Evolutionary conservation across 257 asterid genomes (phyloP), one percentile per base, ranked within the genome.

Genomic region (Penstemon barbatus): DNA sequence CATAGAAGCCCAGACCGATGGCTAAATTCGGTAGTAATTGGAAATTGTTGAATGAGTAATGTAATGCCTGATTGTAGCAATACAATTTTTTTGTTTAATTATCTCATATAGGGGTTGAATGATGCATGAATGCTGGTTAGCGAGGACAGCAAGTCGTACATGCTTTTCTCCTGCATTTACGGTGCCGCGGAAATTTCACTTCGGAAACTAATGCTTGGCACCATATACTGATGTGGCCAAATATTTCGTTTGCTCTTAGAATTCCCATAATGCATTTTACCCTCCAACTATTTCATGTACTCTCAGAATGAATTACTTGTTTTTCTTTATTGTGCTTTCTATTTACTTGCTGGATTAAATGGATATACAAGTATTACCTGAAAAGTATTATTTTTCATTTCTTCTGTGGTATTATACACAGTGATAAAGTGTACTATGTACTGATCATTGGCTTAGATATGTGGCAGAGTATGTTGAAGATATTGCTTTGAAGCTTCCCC

Each of bases 401-500:
- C 56, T 66, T 66, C 50, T 45, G 43, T 18, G 52, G 53, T 33
- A 59, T 62, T 33, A 44, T 58, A 42, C 42, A 41, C 44, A 46
- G 60, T 45, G 37, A 7, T 38, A 42, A 67, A 70, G 38, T 75
- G 43, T 60, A 49, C 48, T 51, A 56, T 64, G 46, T 79, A 79
- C 74, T 88, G 79, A 83, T 78, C 69, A 25, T 76, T 69, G 72
- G 79, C 84, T 80, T 78, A 75, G 83, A 77, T 77, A 62, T 83
- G 71, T 84, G 75, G 84, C 97, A 88, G 96, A 81, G 80, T 71
- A 75, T 61, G 73, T 38, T 74, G 77, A 60, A 53, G 84, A 75
- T 80, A 79, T 15, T 15, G 15, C 43, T 36, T 59, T 72, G 81
- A 85, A 81, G 83, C 85, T 89, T 78, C 99, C 99, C 5, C 82